Conservation (phyloP, 805 yeast species). For the Candida corydali region DNA sequence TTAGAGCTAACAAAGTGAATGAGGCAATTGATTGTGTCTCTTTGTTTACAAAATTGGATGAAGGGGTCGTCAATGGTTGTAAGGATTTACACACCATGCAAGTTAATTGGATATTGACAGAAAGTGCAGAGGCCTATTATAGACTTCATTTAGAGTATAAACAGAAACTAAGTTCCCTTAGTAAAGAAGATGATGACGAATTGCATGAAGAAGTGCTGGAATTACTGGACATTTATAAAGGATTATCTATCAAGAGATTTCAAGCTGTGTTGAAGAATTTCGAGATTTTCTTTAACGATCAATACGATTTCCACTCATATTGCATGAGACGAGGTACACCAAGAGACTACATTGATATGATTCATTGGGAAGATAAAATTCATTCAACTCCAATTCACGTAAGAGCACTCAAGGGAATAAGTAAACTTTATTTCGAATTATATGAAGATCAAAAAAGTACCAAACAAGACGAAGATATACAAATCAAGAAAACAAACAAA, state of each 20-base stretch:
- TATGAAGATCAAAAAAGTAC: slow-evolving; percentile 18
- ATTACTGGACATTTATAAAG: slow-evolving; percentile 45
- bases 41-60: slow-evolving; percentile 76
- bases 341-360: slow-evolving; percentile 70
- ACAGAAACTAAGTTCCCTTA: slow-evolving; percentile 14
- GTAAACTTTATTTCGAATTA: slow-evolving; percentile 49
- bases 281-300: slow-evolving; percentile 73
- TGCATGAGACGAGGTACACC: slow-evolving; percentile 89
- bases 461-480: slow-evolving; percentile 13
- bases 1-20: slow-evolving; percentile 71
- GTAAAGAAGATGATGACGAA: slow-evolving; percentile 14
- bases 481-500: slow-evolving; percentile 31
- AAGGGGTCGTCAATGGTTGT: slow-evolving; percentile 75
- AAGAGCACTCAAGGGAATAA: slow-evolving; percentile 66
- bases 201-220: slow-evolving; percentile 38
- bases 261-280: slow-evolving; percentile 62
- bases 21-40: slow-evolving; percentile 72
- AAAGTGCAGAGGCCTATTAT: slow-evolving; percentile 77
- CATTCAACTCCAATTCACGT: slow-evolving; percentile 66
- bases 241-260: slow-evolving; percentile 78
- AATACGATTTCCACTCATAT: slow-evolving; percentile 91
- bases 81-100: slow-evolving; percentile 86
- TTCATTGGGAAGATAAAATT: slow-evolving; percentile 78
- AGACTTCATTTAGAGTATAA: slow-evolving; percentile 45
- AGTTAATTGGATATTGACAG: slow-evolving; percentile 83